Evolutionary conservation across 441 rosid species (phyloP).

Genomic region (Adansonia grandidieri): DNA sequence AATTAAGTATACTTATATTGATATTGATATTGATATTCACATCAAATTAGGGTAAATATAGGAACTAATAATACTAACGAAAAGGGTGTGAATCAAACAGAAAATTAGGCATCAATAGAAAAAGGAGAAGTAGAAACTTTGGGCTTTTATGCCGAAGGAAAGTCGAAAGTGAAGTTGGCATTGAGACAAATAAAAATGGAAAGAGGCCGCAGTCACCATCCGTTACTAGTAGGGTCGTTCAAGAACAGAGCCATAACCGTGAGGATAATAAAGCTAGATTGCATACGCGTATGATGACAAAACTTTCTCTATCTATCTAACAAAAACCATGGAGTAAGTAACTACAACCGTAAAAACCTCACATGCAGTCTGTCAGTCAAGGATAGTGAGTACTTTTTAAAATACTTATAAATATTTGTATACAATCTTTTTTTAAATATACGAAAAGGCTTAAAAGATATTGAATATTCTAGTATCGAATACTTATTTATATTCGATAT

Average conservation of each 20-base stretch:
- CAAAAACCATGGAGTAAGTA: no score
- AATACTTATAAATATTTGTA: no score
- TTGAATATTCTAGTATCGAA: no score
- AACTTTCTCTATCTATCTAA: not conserved
- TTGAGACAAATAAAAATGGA: not conserved
- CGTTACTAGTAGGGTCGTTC: not conserved
- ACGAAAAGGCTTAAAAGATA: no score
- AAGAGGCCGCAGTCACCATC: not conserved
- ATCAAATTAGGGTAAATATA: no score
- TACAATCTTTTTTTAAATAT: no score
- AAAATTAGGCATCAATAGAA: not conserved
- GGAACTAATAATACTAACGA: not conserved
- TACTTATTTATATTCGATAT: no score
- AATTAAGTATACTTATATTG: no score
- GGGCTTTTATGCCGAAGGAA: not conserved
- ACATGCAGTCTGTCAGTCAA: not conserved
- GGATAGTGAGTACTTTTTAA: not conserved
- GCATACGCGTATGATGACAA: not conserved
- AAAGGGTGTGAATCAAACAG: not conserved
- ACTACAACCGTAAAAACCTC: not conserved
- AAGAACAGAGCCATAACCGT: not conserved
- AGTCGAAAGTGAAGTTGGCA: conserved; percentile 12
- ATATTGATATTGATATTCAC: no score
- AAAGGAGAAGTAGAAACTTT: not conserved
- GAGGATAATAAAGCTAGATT: not conserved